These are phyloP conservation scores for Diaporthe capsici DNA, from an alignment of 2,329 filamentous ascomycete species.

Conservation along the genomic window DNA sequence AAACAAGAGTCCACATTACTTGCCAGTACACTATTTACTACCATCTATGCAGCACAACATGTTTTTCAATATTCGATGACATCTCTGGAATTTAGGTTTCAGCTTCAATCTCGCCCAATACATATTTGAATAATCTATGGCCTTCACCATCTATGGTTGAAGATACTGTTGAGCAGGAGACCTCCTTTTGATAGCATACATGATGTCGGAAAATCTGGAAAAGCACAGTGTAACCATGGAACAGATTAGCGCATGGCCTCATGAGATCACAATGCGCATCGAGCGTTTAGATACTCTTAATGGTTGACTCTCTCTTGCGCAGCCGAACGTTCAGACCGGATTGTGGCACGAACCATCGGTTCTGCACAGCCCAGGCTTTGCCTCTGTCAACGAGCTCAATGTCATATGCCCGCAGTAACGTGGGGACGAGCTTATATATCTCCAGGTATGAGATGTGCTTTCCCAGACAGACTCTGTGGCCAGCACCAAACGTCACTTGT, in stretches of 20 bases:
- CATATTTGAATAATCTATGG: not conserved
- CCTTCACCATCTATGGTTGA: not conserved
- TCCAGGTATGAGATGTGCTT: slow-evolving; percentile 17
- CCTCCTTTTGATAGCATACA: not conserved
- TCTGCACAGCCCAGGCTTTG: not conserved
- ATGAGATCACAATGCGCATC: not conserved
- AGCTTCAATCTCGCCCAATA: not conserved
- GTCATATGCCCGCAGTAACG: not conserved
- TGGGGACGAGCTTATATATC: slow-evolving; percentile 3
- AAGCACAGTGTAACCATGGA: not conserved
- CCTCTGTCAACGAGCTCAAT: not conserved
- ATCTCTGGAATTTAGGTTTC: not conserved
- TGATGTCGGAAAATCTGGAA: no score
- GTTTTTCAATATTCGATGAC: no score
- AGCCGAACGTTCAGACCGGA: slow-evolving; percentile 1
- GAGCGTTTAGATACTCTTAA: not conserved
- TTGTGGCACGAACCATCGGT: slow-evolving; percentile 4
- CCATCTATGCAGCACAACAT: no score
- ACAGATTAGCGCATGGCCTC: not conserved
- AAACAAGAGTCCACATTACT: no score
- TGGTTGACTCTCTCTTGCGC: not conserved
- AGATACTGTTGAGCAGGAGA: not conserved
- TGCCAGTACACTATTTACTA: no score
- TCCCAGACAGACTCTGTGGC: not conserved
- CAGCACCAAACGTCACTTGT: slow-evolving; percentile 5